Evolutionary conservation across 139 green algal species (phyloP).

Genomic region (Eudorina sp.): DNA sequence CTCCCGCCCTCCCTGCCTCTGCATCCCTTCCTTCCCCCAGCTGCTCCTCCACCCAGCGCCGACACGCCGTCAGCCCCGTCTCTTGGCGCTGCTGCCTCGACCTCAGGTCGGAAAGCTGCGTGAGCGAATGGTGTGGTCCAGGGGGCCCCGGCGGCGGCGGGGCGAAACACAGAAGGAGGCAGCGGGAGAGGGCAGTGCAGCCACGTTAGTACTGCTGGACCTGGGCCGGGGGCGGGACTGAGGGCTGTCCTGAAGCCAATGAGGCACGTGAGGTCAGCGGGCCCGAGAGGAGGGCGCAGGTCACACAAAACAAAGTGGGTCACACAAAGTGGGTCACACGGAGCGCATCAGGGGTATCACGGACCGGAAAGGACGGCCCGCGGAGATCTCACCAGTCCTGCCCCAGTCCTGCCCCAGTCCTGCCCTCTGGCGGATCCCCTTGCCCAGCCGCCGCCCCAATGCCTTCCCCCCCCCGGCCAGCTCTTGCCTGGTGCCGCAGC

Average conservation of each 20-base stretch:
- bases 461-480: too few relatives aligned
- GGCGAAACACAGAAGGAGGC: background rate
- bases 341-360: background rate
- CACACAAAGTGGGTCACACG: background rate
- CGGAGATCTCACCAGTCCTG: background rate
- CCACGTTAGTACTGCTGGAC: too few relatives aligned
- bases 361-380: background rate
- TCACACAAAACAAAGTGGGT: background rate
- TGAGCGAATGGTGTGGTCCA: too few relatives aligned
- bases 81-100: background rate
- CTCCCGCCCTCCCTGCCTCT: background rate
- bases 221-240: too few relatives aligned
- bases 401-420: background rate
- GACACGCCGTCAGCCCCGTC: background rate
- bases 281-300: too few relatives aligned
- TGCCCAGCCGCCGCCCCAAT: too few relatives aligned
- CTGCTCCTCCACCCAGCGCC: slow-evolving; percentile 20
- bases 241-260: too few relatives aligned
- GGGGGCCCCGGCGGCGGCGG: too few relatives aligned
- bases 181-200: background rate
- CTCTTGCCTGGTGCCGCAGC: slow-evolving; percentile 30
- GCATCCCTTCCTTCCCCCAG: background rate
- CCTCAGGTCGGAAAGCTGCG: slow-evolving; percentile 18
- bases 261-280: too few relatives aligned
- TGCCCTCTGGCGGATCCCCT: too few relatives aligned